phyloP scores from a whole-genome alignment of 1,284 basidiomycete species.

The Schizopora paradoxa region DNA sequence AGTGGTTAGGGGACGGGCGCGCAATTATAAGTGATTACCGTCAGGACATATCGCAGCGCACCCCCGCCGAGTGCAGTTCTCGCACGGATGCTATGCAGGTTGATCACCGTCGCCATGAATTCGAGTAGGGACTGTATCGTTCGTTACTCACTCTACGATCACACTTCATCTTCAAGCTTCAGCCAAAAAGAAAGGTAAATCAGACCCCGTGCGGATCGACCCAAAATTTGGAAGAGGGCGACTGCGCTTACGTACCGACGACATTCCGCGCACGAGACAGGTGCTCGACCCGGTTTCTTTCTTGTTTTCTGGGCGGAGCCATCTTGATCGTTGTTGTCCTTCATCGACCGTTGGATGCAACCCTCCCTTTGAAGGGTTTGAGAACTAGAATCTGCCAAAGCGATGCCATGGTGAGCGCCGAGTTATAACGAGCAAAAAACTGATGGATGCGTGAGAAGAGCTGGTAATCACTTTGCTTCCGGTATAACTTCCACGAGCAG shows the following conservation, averaged over 20 bases:
- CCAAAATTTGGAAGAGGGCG: too few relatives aligned
- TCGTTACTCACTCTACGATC: constrained; percentile 51
- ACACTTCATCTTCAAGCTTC: constrained; percentile 64
- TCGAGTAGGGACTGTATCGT: constrained; percentile 8
- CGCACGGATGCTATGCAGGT: constrained; percentile 53
- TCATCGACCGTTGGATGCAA: constrained; percentile 7
- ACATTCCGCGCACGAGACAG: constrained; percentile 71
- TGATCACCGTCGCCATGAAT: constrained; percentile 8
- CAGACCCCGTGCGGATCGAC: constrained; percentile 7
- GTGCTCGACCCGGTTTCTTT: constrained; percentile 41
- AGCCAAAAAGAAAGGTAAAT: constrained; percentile 15
- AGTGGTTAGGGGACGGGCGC: neutral
- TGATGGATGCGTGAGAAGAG: neutral
- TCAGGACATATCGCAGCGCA: constrained; percentile 68
- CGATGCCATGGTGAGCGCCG: neutral
- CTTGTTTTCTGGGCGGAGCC: constrained; percentile 3
- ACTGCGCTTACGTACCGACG: constrained; percentile 49
- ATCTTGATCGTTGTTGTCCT: constrained; percentile 7
- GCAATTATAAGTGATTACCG: constrained; percentile 33
- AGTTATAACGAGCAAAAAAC: neutral
- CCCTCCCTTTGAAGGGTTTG: neutral
- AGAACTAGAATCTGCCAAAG: neutral
- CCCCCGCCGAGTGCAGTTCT: constrained; percentile 64
- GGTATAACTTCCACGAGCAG: neutral
- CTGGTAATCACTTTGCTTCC: neutral